A percentile compares a stretch with the other conserved stretches of the same genome.
Conservation (phyloP, 2,329 filamentous ascomycete genomes). For the Sarocladium strictum region DNA sequence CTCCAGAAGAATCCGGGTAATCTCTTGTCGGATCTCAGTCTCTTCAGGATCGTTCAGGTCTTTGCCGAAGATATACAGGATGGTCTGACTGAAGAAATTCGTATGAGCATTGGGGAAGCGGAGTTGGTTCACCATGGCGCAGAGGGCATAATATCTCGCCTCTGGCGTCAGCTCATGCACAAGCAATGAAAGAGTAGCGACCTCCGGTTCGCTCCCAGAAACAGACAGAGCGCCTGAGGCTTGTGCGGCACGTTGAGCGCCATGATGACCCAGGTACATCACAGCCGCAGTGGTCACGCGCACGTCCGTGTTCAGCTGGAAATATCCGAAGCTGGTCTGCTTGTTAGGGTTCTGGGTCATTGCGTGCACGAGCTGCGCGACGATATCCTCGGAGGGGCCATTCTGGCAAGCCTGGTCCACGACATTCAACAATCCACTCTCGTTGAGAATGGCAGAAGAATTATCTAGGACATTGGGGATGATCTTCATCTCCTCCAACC, state of each 20-base stretch:
- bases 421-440: constrained; percentile 51
- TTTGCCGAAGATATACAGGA: constrained; percentile 78
- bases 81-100: constrained; percentile 82
- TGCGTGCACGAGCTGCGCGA: constrained; percentile 71
- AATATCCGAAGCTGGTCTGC: constrained; percentile 59
- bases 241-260: constrained; percentile 53
- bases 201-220: constrained; percentile 43
- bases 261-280: constrained; percentile 72
- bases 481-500: constrained; percentile 66
- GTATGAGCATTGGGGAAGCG: constrained; percentile 86
- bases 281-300: constrained; percentile 74
- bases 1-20: constrained; percentile 83
- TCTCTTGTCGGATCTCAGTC: constrained; percentile 79
- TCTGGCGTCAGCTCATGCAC: constrained; percentile 70
- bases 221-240: constrained; percentile 52
- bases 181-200: constrained; percentile 68
- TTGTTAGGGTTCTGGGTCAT: constrained; percentile 55
- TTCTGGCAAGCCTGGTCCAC: constrained; percentile 52
- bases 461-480: constrained; percentile 53
- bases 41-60: constrained; percentile 71
- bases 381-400: constrained; percentile 63
- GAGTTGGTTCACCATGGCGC: constrained; percentile 84
- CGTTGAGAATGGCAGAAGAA: constrained; percentile 40
- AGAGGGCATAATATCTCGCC: constrained; percentile 77
- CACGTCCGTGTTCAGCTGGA: constrained; percentile 62